phyloP scores from a whole-genome alignment of 495 filamentous ascomycete genomes.

The Thozetella sp. region DNA sequence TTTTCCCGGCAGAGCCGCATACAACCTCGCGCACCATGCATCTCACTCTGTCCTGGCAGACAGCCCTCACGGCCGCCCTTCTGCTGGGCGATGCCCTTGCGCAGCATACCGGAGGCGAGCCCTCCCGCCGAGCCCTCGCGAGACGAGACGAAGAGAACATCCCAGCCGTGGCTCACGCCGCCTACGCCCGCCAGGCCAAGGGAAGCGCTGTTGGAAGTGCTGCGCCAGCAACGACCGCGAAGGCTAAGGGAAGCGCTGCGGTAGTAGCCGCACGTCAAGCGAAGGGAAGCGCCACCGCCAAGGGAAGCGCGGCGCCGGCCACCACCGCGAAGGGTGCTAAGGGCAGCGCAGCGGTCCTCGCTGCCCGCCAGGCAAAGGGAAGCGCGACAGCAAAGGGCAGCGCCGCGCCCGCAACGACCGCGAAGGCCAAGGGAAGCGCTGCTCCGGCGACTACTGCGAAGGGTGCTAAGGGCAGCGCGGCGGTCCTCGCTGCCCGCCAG shows the following conservation, averaged over 20 bases:
- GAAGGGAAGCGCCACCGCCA: neutral
- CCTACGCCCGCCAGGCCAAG: no score
- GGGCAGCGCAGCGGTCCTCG: no score
- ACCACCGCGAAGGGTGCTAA: neutral
- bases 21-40: no score
- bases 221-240: no score
- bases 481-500: no score
- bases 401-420: no score
- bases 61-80: neutral
- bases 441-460: no score
- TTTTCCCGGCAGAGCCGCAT: neutral
- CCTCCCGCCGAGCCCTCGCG: neutral
- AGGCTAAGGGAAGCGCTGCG: conserved; percentile 1
- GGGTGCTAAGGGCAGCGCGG: no score
- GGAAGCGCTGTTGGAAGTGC: no score
- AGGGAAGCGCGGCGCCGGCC: neutral
- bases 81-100: neutral
- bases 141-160: neutral
- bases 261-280: neutral
- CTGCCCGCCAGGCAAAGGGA: neutral
- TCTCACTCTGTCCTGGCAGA: neutral
- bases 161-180: neutral
- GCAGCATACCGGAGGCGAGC: neutral
- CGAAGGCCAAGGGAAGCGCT: no score
- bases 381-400: no score